These are phyloP conservation scores for Boletus tomentosulus DNA, from an alignment of 768 basidiomycete species.

Conservation along the genomic window DNA sequence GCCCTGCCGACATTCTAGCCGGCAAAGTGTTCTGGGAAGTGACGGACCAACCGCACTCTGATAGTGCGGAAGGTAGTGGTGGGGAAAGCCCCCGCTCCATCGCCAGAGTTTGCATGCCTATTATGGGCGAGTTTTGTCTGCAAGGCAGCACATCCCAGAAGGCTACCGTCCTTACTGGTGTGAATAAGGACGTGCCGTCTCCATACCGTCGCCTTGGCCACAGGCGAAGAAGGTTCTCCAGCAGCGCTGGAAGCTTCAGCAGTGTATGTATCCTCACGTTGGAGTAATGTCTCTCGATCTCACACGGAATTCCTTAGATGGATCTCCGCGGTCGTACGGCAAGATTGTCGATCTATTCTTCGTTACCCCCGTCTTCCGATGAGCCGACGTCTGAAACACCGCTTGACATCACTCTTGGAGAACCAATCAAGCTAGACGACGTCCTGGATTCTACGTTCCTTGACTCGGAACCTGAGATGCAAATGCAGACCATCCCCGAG, in stretches of 20 bases:
- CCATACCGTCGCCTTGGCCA: slow-evolving; percentile 26
- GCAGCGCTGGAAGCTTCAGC: slow-evolving; percentile 33
- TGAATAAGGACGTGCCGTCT: slow-evolving; percentile 31
- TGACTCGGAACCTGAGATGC: slow-evolving; percentile 48
- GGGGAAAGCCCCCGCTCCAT: slow-evolving; percentile 19
- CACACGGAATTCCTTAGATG: slow-evolving; percentile 16
- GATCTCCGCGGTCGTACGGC: slow-evolving; percentile 31
- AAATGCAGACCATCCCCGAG: slow-evolving; percentile 27
- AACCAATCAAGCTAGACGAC: slow-evolving; percentile 62
- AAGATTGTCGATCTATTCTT: slow-evolving; percentile 32
- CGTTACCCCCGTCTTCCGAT: slow-evolving; percentile 34
- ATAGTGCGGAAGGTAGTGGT: slow-evolving; percentile 34
- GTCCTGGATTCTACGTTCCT: slow-evolving; percentile 74
- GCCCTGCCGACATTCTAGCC: slow-evolving; percentile 65
- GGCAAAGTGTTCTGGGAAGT: slow-evolving; percentile 54
- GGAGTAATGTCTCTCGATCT: slow-evolving; percentile 6
- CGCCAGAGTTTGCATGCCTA: slow-evolving; percentile 22
- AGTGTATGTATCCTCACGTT: slow-evolving; percentile 29
- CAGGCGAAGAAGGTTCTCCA: slow-evolving; percentile 25
- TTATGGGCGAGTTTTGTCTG: slow-evolving; percentile 38
- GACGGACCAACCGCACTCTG: slow-evolving; percentile 36
- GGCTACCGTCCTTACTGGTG: slow-evolving; percentile 27
- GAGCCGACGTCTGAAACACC: slow-evolving; percentile 32
- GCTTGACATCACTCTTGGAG: slow-evolving; percentile 39
- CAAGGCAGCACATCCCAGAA: slow-evolving; percentile 13